Conservation (phyloP, 2,329 filamentous ascomycete species). For the Xylariaceae sp. region DNA sequence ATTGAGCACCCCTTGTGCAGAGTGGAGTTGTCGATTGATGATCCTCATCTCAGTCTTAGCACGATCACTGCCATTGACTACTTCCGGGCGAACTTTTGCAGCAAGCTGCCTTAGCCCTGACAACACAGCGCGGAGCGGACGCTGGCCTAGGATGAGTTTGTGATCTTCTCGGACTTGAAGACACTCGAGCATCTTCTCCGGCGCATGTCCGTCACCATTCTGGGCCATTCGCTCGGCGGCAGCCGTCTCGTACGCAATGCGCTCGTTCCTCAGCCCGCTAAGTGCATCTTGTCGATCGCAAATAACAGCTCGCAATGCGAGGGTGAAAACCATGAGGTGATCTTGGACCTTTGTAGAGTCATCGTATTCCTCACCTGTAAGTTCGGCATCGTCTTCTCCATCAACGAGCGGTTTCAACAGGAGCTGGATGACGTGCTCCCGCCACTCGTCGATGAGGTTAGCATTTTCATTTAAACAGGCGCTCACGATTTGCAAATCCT, state of each 20-base stretch:
- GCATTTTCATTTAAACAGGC: slow-evolving; percentile 69
- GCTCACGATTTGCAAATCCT: slow-evolving; percentile 63
- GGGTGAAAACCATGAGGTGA: slow-evolving; percentile 81
- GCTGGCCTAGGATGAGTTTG: slow-evolving; percentile 46
- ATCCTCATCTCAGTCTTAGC: slow-evolving; percentile 62
- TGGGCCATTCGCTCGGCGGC: slow-evolving; percentile 57
- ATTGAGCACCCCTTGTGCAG: slow-evolving; percentile 51
- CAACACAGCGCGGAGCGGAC: slow-evolving; percentile 68
- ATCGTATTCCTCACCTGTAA: slow-evolving; percentile 86
- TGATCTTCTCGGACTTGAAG: slow-evolving; percentile 43
- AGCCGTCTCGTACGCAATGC: slow-evolving; percentile 70
- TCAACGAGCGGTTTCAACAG: slow-evolving; percentile 76
- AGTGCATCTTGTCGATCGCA: slow-evolving; percentile 76
- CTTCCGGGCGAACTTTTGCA: slow-evolving; percentile 56
- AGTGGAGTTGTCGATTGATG: slow-evolving; percentile 58
- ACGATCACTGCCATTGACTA: slow-evolving; percentile 48
- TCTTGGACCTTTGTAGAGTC: slow-evolving; percentile 85
- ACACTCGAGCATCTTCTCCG: slow-evolving; percentile 55
- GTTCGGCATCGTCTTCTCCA: slow-evolving; percentile 67
- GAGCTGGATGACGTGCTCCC: slow-evolving; percentile 66
- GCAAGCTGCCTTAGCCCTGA: slow-evolving; percentile 64
- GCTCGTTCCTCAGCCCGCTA: slow-evolving; percentile 70
- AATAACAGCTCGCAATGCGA: slow-evolving; percentile 68
- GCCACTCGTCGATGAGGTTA: slow-evolving; percentile 67
- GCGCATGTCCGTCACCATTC: slow-evolving; percentile 65